phyloP scores from a whole-genome alignment of 805 yeast genomes.

The Zygoascus flipseniorum region DNA sequence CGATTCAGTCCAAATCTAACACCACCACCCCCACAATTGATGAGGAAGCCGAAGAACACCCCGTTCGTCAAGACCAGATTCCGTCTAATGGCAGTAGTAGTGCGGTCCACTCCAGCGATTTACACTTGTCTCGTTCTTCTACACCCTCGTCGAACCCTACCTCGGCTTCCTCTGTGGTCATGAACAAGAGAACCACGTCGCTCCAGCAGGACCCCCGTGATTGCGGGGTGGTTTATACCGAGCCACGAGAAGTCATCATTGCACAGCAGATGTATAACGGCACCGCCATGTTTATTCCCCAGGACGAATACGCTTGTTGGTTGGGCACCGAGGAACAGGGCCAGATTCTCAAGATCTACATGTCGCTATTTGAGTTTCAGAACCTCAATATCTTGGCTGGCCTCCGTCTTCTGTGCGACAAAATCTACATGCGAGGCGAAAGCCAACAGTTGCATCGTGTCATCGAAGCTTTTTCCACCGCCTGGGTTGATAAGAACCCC shows the following conservation, averaged over 20 bases:
- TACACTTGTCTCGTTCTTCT: neutral
- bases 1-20: neutral
- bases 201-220: neutral
- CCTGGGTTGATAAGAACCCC: conserved; percentile 47
- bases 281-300: conserved; percentile 7
- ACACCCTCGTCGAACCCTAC: neutral
- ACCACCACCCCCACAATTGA: too few species aligned
- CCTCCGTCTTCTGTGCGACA: conserved; percentile 52
- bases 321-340: conserved; percentile 28
- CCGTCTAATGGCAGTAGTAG: neutral
- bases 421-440: conserved; percentile 71
- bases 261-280: conserved; percentile 14
- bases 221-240: neutral
- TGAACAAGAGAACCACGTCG: neutral
- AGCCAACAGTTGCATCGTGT: conserved; percentile 73
- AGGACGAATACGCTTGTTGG: conserved; percentile 37
- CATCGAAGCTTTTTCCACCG: conserved; percentile 55
- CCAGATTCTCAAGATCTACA: conserved; percentile 30
- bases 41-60: too few species aligned
- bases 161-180: neutral
- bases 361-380: conserved; percentile 36
- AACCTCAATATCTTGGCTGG: conserved; percentile 46
- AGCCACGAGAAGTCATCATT: conserved; percentile 2
- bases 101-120: neutral
- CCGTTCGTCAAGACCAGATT: neutral